Conservation (phyloP, 2,329 filamentous ascomycete species). For the Cercospora citrullina region DNA sequence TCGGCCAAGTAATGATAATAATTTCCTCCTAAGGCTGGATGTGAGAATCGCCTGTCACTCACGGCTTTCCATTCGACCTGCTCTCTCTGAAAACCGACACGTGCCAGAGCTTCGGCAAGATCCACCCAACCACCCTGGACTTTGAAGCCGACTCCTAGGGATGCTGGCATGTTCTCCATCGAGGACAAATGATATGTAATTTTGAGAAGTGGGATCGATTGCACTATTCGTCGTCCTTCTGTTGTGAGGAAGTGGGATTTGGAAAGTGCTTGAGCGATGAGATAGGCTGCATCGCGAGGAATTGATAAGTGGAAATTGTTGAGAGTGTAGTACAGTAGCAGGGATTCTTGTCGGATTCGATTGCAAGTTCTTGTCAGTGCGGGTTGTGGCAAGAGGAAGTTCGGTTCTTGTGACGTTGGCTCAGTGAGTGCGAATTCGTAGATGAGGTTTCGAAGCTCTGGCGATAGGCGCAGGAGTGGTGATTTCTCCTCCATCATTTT, state of each 20-base stretch:
- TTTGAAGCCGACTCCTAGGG: neutral
- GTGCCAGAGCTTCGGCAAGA: constrained; percentile 7
- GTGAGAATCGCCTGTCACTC: constrained; percentile 10
- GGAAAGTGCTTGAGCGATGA: neutral
- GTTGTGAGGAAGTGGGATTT: neutral
- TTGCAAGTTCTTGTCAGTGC: constrained; percentile 18
- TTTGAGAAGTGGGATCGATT: neutral
- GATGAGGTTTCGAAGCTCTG: constrained; percentile 22
- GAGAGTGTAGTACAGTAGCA: constrained; percentile 26
- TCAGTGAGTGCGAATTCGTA: constrained; percentile 19
- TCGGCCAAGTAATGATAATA: constrained; percentile 19
- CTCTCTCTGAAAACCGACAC: constrained; percentile 4
- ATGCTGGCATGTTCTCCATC: constrained; percentile 12
- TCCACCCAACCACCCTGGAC: constrained; percentile 11
- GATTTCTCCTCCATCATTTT: constrained; percentile 3
- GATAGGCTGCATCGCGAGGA: constrained; percentile 3
- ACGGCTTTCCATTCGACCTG: constrained; percentile 17
- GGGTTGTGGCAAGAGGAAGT: constrained; percentile 3
- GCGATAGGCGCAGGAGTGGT: constrained; percentile 14
- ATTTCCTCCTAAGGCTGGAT: constrained; percentile 15
- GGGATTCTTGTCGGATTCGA: constrained; percentile 25
- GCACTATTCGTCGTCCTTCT: neutral
- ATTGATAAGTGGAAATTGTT: constrained; percentile 28
- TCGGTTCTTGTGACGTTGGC: neutral
- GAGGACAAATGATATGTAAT: constrained; percentile 17